Conservation (phyloP, 495 filamentous ascomycete genomes). For the Hyaloscypha bicolor region DNA sequence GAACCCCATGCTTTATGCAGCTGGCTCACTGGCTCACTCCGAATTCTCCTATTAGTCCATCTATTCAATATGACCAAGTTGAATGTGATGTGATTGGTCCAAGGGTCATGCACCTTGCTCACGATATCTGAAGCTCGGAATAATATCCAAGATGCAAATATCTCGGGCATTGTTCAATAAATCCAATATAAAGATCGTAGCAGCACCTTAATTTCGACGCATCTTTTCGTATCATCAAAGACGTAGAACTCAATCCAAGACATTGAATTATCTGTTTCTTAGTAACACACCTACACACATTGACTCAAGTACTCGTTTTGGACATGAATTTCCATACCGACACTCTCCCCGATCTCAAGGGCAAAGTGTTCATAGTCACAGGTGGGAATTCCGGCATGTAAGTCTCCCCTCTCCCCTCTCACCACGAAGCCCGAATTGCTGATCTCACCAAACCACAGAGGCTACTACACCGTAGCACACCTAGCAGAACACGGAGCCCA, state of each 20-base stretch:
- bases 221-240: constrained; percentile 28
- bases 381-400: constrained; percentile 54
- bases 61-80: constrained; percentile 24
- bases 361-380: constrained; percentile 65
- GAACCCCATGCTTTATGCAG: constrained; percentile 33
- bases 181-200: constrained; percentile 37
- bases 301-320: constrained; percentile 28
- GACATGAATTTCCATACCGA: constrained; percentile 47
- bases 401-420: constrained; percentile 29
- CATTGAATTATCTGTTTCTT: constrained; percentile 28
- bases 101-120: constrained; percentile 34
- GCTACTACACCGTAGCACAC: constrained; percentile 63
- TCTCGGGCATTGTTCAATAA: constrained; percentile 23
- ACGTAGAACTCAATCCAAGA: constrained; percentile 31
- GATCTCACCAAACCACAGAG: constrained; percentile 40
- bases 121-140: constrained; percentile 32
- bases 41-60: constrained; percentile 35
- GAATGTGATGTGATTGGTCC: constrained; percentile 22
- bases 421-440: constrained; percentile 23
- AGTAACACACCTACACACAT: constrained; percentile 24
- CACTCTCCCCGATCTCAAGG: constrained; percentile 52
- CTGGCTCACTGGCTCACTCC: constrained; percentile 35
- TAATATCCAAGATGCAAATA: constrained; percentile 28
- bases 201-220: constrained; percentile 20
- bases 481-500: constrained; percentile 64